Evolutionary conservation across 176 grass and related monocot genomes (phyloP), one percentile per base, ranked within the genome.

Genomic region (Saccharum officinarum): DNA sequence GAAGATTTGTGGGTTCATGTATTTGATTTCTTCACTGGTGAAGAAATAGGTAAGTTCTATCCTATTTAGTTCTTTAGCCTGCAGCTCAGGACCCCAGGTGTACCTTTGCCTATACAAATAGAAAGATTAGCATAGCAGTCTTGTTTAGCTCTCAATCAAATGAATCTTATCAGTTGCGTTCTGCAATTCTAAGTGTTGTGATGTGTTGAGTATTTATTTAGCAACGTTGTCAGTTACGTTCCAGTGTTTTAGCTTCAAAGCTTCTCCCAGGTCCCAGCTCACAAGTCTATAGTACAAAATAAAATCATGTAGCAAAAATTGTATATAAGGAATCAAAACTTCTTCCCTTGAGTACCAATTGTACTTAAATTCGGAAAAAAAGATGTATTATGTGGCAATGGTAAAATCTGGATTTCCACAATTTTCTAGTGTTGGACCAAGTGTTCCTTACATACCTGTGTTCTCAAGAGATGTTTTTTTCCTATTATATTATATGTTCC

Each of bases 1-100:
- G 97, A 96, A 94, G 97, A 99, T 68, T 85, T 99, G 92, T 99
- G 97, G 94, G 79, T 99, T 81, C 97, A 89, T 80, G 75, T 94
- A 75, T 99, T 94, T 67, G 94, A 99, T 86, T 99, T 99, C 84
- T 86, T 87, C 80, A 96, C 93, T 62, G 97, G 97, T 45, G 93
- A 99, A 95, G 94, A 99, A 90, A 92, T 96, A 85, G 81, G 97
- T 94, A 92, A 89, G 90, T 80, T 42, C 50, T 54, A 10, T 39
- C 4, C 38, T 23, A 41, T 74, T 49, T 54, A 50, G 20, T 69
- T 49, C 52, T 73, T 44, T 26, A 73, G 36, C 33, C 39, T 69
- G 42, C 45, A 77, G 25, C 46, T 44, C 42, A 38, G 40, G 55
- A 63, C 13, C 36, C 77, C 0, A 52, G 17, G 6, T 55, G 22